Evolutionary conservation across 768 basidiomycete species (phyloP).

Genomic region (Lactifluus piperatus): DNA sequence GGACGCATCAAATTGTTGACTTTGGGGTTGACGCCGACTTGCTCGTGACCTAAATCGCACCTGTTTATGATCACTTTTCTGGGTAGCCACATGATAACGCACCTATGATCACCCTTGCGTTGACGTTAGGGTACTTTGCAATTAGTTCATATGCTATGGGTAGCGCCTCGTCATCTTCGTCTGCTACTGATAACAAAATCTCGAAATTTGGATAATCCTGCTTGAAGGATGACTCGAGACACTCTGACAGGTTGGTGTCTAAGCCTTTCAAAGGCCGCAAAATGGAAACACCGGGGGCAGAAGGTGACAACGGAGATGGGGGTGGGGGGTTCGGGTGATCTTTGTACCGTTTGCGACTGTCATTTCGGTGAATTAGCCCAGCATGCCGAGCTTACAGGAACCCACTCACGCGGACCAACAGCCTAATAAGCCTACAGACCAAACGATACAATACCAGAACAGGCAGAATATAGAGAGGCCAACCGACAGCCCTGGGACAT

Average conservation of each 20-base stretch:
- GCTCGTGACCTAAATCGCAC: conserved; percentile 54
- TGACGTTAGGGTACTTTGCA: conserved; percentile 66
- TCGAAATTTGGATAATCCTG: conserved; percentile 92
- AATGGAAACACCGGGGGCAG: conserved; percentile 84
- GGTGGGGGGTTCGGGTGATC: conserved; percentile 54
- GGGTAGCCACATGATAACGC: conserved; percentile 20
- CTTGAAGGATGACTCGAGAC: conserved; percentile 84
- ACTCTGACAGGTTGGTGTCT: conserved; percentile 93
- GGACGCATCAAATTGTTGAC: conserved; percentile 91
- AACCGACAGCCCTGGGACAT: background rate
- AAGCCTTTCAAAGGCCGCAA: conserved; percentile 91
- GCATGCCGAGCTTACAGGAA: background rate
- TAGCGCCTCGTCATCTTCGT: conserved; percentile 83
- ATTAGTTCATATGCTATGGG: conserved; percentile 70
- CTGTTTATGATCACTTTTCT: background rate
- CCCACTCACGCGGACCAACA: conserved; percentile 24
- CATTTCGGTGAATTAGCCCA: background rate
- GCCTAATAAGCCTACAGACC: conserved; percentile 29
- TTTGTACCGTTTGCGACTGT: conserved; percentile 70
- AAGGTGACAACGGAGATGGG: conserved; percentile 31
- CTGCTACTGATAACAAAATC: conserved; percentile 86
- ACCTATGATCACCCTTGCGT: conserved; percentile 74
- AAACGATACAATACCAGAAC: conserved; percentile 35
- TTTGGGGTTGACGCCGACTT: conserved; percentile 92
- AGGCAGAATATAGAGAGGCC: conserved; percentile 19